These are phyloP conservation scores for Colletotrichum cuscutae DNA, from an alignment of 2,329 filamentous ascomycete species.

Conservation along the genomic window DNA sequence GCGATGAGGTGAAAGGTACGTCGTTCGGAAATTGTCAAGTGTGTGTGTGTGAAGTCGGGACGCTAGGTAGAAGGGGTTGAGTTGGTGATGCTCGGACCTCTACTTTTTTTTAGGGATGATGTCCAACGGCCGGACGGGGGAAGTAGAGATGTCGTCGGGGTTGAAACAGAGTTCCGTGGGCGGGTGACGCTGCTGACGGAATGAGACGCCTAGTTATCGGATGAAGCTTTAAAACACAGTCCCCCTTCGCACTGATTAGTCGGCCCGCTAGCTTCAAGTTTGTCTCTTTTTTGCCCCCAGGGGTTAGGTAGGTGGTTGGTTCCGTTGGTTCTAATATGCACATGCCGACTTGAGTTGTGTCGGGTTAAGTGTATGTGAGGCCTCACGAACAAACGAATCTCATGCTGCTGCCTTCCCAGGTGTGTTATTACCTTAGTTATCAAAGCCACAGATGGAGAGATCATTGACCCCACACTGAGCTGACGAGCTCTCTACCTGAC, in stretches of 20 bases:
- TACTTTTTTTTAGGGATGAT: conserved; percentile 20
- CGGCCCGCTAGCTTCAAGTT: conserved; percentile 12
- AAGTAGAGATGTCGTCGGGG: conserved; percentile 17
- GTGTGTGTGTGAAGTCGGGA: conserved; percentile 13
- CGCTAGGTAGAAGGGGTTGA: neutral
- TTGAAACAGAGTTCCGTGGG: conserved; percentile 34
- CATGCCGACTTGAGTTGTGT: neutral
- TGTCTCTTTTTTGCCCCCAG: neutral
- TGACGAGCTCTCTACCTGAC: neutral
- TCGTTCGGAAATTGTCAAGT: neutral
- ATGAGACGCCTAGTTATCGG: conserved; percentile 24
- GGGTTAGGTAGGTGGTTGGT: neutral
- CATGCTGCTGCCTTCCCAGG: neutral
- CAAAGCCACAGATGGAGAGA: conserved; percentile 18
- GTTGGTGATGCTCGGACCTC: conserved; percentile 24
- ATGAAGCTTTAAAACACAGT: conserved; percentile 27
- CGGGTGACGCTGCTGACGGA: conserved; percentile 31
- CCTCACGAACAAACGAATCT: neutral
- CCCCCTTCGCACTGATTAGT: conserved; percentile 12
- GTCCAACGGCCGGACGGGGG: conserved; percentile 31
- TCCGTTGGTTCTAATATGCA: neutral
- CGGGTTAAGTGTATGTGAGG: neutral
- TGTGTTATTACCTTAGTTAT: neutral
- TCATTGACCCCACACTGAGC: conserved; percentile 18
- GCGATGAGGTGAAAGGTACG: neutral